A percentile compares a stretch with the other conserved stretches of the same genome.
Conservation (phyloP, 2,329 filamentous ascomycete species). For the Keithomyces neogunnii region DNA sequence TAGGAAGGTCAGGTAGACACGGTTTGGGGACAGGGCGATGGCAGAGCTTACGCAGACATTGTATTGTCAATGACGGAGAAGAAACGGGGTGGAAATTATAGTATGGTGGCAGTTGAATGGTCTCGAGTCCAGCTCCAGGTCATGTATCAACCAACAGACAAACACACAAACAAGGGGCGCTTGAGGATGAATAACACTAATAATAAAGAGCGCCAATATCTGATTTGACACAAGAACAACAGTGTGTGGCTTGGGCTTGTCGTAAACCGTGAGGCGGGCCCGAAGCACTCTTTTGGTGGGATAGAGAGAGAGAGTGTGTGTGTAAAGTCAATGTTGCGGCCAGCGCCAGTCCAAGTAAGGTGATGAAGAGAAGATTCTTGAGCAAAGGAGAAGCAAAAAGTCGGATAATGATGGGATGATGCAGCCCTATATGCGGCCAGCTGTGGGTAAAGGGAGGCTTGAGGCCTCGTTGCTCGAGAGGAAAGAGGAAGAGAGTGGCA, state of each 20-base stretch:
- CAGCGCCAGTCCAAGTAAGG: slow-evolving; percentile 4
- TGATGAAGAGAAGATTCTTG: not conserved
- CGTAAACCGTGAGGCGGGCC: no score
- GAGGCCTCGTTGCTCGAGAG: slow-evolving; percentile 1
- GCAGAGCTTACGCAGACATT: slow-evolving; percentile 8
- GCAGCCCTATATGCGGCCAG: slow-evolving; percentile 3
- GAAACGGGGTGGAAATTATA: not conserved
- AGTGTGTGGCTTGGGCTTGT: no score
- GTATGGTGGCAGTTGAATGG: not conserved
- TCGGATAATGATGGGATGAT: not conserved
- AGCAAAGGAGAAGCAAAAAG: not conserved
- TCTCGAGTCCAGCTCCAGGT: slow-evolving; percentile 14
- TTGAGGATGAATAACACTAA: not conserved
- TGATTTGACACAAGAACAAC: no score
- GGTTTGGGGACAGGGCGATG: not conserved
- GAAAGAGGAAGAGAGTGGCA: slow-evolving; percentile 4
- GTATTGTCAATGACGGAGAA: not conserved
- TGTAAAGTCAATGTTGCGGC: slow-evolving; percentile 1
- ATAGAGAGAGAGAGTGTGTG: not conserved
- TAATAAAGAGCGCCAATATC: not conserved
- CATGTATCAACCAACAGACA: not conserved
- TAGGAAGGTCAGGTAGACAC: not conserved
- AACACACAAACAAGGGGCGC: not conserved
- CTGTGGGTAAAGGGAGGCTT: not conserved
- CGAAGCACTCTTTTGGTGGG: no score